Evolutionary conservation across 805 yeast species (phyloP).

Genomic region (Metschnikowia gelsemii): DNA sequence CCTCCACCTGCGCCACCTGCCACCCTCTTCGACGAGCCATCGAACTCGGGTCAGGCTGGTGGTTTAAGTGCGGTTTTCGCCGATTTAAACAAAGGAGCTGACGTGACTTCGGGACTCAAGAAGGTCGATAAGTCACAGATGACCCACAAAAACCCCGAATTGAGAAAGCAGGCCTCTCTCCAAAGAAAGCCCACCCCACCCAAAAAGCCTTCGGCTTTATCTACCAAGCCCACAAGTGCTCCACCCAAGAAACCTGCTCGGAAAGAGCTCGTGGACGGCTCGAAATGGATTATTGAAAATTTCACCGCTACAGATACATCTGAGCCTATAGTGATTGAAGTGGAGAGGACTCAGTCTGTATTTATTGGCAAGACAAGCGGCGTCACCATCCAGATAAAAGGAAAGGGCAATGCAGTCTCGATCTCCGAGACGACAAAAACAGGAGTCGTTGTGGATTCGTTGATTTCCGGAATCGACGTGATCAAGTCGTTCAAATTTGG

Average conservation of each 20-base stretch:
- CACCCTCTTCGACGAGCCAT: slow-evolving; percentile 50
- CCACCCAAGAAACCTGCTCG: slow-evolving; percentile 37
- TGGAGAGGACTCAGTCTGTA: slow-evolving; percentile 82
- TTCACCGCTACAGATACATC: slow-evolving; percentile 50
- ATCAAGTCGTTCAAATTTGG: slow-evolving; percentile 82
- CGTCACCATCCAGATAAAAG: slow-evolving; percentile 76
- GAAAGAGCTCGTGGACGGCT: slow-evolving; percentile 77
- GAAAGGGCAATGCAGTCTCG: slow-evolving; percentile 88
- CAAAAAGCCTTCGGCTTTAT: slow-evolving; percentile 71
- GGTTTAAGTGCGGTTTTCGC: slow-evolving; percentile 90
- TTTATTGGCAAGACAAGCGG: slow-evolving; percentile 81
- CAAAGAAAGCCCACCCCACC: slow-evolving; percentile 71
- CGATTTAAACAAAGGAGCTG: slow-evolving; percentile 83
- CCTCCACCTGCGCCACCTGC: slow-evolving; percentile 91
- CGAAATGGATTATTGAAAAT: slow-evolving; percentile 83
- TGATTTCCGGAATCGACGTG: slow-evolving; percentile 84
- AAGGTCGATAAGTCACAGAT: slow-evolving; percentile 91
- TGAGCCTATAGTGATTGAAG: slow-evolving; percentile 68
- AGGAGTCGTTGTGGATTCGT: slow-evolving; percentile 78
- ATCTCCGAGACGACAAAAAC: slow-evolving; percentile 67
- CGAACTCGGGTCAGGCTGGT: slow-evolving; percentile 18
- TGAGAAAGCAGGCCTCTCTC: slow-evolving; percentile 57
- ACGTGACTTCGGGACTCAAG: slow-evolving; percentile 78
- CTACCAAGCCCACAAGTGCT: slow-evolving; percentile 44
- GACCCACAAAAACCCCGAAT: slow-evolving; percentile 88